phyloP scores from a whole-genome alignment of 2,329 filamentous ascomycete genomes.

The Metarhizium guizhouense region DNA sequence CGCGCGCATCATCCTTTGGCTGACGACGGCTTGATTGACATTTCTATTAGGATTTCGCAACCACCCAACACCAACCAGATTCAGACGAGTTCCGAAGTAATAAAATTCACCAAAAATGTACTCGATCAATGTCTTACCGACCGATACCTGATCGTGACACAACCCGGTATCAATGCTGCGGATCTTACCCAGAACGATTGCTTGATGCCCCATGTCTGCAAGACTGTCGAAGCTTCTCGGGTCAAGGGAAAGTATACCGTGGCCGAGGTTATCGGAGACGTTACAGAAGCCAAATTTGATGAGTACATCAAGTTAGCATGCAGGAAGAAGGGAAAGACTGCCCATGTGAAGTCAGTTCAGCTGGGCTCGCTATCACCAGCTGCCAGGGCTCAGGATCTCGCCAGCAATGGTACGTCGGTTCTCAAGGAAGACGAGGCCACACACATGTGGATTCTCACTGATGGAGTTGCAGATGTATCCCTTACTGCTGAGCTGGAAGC shows the following conservation, averaged over 20 bases:
- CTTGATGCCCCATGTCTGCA: slow-evolving; percentile 45
- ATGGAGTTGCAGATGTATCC: slow-evolving; percentile 32
- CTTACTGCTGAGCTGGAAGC: slow-evolving; percentile 39
- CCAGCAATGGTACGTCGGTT: slow-evolving; percentile 35
- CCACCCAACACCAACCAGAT: slow-evolving; percentile 31
- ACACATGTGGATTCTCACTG: not conserved
- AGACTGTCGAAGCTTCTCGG: slow-evolving; percentile 24
- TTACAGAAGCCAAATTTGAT: slow-evolving; percentile 31
- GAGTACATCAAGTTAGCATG: slow-evolving; percentile 40
- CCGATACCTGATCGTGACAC: slow-evolving; percentile 68
- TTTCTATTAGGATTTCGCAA: slow-evolving; percentile 22
- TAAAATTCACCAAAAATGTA: slow-evolving; percentile 35
- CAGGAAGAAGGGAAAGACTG: slow-evolving; percentile 25
- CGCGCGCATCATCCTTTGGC: slow-evolving; percentile 6
- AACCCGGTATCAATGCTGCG: slow-evolving; percentile 61
- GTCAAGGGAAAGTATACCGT: slow-evolving; percentile 37
- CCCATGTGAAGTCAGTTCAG: slow-evolving; percentile 29
- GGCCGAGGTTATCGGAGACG: slow-evolving; percentile 47
- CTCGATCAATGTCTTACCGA: slow-evolving; percentile 63
- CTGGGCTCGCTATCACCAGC: slow-evolving; percentile 31
- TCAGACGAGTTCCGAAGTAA: slow-evolving; percentile 37
- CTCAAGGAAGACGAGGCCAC: not conserved
- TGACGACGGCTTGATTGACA: slow-evolving; percentile 4
- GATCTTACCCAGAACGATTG: slow-evolving; percentile 51
- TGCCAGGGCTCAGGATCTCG: slow-evolving; percentile 34